These are phyloP conservation scores for Phytophthora meadii DNA, from an alignment of 352 stramenopile genomes.

Conservation along the genomic window DNA sequence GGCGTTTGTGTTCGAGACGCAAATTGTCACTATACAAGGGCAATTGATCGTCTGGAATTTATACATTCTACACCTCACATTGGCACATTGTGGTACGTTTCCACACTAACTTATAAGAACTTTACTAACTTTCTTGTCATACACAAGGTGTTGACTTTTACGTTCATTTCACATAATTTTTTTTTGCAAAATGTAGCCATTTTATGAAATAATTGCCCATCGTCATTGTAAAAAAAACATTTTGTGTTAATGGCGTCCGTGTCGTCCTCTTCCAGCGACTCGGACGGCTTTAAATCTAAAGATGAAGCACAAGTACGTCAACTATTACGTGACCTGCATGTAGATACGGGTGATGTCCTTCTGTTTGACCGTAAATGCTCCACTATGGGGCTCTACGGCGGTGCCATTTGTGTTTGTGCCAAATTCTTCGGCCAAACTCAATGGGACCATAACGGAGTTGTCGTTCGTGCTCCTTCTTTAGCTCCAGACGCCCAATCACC, in stretches of 20 bases:
- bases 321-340: slow-evolving; percentile 55
- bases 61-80: not conserved
- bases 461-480: slow-evolving; percentile 57
- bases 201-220: not conserved
- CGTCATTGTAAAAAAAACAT: not conserved
- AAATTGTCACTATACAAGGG: not conserved
- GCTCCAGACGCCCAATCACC: slow-evolving; percentile 13
- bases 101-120: not conserved
- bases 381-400: slow-evolving; percentile 81
- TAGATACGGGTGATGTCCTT: slow-evolving; percentile 84
- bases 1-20: slow-evolving; percentile 2
- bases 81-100: not conserved
- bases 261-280: slow-evolving; percentile 1
- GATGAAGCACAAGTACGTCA: slow-evolving; percentile 37
- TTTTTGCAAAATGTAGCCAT: slow-evolving; percentile 1
- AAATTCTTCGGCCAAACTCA: slow-evolving; percentile 86
- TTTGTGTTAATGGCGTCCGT: slow-evolving; percentile 3
- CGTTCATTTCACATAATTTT: not conserved
- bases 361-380: slow-evolving; percentile 85
- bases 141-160: not conserved
- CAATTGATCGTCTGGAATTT: not conserved
- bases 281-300: not conserved
- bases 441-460: slow-evolving; percentile 89
- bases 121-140: not conserved
- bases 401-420: slow-evolving; percentile 74